phyloP scores from a whole-genome alignment of 1,284 basidiomycete genomes.

The Marasmius fiardii region DNA sequence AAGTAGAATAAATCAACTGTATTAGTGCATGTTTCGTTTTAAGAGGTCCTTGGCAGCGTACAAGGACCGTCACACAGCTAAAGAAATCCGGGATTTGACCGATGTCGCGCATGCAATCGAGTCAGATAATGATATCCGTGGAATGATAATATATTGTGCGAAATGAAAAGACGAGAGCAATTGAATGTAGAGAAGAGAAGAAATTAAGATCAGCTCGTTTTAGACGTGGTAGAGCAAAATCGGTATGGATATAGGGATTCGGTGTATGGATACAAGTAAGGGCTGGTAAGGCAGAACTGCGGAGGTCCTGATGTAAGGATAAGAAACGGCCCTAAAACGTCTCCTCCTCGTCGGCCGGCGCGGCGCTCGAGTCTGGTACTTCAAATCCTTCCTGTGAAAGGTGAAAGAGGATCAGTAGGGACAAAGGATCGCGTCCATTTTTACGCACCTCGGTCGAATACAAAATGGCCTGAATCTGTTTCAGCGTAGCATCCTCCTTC shows the following conservation, averaged over 20 bases:
- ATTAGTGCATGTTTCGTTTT: no score
- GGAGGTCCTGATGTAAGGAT: neutral
- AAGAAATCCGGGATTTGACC: no score
- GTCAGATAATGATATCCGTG: no score
- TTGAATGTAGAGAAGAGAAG: neutral
- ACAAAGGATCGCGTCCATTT: no score
- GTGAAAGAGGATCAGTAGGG: neutral
- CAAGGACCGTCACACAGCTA: no score
- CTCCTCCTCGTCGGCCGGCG: constrained; percentile 35
- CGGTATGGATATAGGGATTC: neutral
- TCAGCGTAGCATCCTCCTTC: constrained; percentile 68
- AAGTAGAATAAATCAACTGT: no score
- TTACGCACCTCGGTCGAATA: constrained; percentile 89
- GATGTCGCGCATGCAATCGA: no score
- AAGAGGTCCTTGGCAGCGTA: no score
- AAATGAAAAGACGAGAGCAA: neutral
- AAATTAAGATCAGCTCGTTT: neutral
- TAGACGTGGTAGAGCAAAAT: neutral
- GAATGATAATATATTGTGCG: neutral
- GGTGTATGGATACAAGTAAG: neutral
- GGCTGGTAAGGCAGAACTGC: neutral
- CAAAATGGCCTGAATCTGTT: constrained; percentile 89
- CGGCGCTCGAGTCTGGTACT: constrained; percentile 50
- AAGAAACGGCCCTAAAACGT: neutral
- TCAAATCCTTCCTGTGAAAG: constrained; percentile 62